Conservation (phyloP, 179 eudicot species). For the Patellifolia procumbens region DNA sequence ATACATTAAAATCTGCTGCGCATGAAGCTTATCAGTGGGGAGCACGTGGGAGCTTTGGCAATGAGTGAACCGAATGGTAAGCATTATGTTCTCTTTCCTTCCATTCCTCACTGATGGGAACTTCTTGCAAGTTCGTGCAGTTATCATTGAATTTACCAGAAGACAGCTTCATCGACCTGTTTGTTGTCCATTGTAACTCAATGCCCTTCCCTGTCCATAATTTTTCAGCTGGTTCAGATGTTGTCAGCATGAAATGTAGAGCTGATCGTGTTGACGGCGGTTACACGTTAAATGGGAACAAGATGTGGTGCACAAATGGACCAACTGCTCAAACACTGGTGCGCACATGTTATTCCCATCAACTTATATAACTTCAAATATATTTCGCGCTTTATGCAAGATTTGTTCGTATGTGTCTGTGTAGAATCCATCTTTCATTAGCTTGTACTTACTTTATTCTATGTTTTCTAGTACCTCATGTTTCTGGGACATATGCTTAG, state of each 20-base stretch:
- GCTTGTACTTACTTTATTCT: too few relatives aligned
- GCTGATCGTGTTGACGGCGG: slow-evolving; percentile 92
- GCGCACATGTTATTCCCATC: slow-evolving; percentile 12
- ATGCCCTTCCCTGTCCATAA: slow-evolving; percentile 1
- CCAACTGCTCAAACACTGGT: slow-evolving; percentile 95
- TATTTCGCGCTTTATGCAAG: background rate
- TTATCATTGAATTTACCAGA: slow-evolving; percentile 8
- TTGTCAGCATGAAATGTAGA: slow-evolving; percentile 97
- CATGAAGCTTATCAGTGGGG: slow-evolving; percentile 95
- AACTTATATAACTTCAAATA: background rate
- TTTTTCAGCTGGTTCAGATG: slow-evolving; percentile 94
- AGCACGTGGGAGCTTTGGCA: slow-evolving; percentile 98
- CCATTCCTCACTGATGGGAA: background rate
- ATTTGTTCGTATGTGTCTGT: background rate
- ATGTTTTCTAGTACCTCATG: too few relatives aligned
- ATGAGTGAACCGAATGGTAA: slow-evolving; percentile 99
- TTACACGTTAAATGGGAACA: slow-evolving; percentile 86
- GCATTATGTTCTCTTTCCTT: slow-evolving; percentile 14
- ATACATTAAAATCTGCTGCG: slow-evolving; percentile 22
- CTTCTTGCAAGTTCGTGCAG: background rate
- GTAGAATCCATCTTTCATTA: background rate
- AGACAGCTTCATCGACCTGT: slow-evolving; percentile 11
- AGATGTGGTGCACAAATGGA: slow-evolving; percentile 99
- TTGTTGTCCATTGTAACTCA: slow-evolving; percentile 16
- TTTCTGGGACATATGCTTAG: too few relatives aligned